These are phyloP conservation scores for Rhodotorula sp. DNA, from an alignment of 1,284 basidiomycete species.

Conservation along the genomic window DNA sequence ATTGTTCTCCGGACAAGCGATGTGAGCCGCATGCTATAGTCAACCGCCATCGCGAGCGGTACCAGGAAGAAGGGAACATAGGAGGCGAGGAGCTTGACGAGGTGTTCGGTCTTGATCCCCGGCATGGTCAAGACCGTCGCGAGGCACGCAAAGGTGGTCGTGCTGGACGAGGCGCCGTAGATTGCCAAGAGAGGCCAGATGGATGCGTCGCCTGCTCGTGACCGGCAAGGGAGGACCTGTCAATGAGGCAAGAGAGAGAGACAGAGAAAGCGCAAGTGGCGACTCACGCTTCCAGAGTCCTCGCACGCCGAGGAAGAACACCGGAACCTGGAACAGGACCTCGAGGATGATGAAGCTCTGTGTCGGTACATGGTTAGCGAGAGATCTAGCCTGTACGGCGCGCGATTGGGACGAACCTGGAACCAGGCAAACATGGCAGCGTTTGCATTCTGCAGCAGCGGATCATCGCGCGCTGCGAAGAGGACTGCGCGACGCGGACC, in stretches of 20 bases:
- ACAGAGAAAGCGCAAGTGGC: not conserved
- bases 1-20: constrained; percentile 35
- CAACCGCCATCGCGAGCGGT: constrained; percentile 67
- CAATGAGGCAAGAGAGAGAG: not conserved
- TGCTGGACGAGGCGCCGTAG: constrained; percentile 74
- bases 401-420: constrained; percentile 45
- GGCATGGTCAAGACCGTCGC: constrained; percentile 59
- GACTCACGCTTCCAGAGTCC: constrained; percentile 64
- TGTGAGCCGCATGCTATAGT: constrained; percentile 62
- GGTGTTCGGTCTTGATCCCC: constrained; percentile 15
- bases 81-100: constrained; percentile 61
- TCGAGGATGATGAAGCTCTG: constrained; percentile 62
- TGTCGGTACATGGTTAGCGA: not conserved
- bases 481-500: constrained; percentile 2
- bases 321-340: constrained; percentile 70
- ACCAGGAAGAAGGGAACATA: constrained; percentile 75
- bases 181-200: constrained; percentile 63
- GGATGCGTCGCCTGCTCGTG: constrained; percentile 54
- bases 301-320: constrained; percentile 66
- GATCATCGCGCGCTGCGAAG: constrained; percentile 55
- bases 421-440: constrained; percentile 58
- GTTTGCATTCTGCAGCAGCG: constrained; percentile 59
- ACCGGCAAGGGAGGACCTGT: not conserved
- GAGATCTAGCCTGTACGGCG: not conserved
- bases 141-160: constrained; percentile 72